A percentile compares a stretch with the other conserved stretches of the same genome.
These are phyloP conservation scores for Trichoderma erinaceum DNA, from an alignment of 495 filamentous ascomycete genomes.

Conservation along the genomic window DNA sequence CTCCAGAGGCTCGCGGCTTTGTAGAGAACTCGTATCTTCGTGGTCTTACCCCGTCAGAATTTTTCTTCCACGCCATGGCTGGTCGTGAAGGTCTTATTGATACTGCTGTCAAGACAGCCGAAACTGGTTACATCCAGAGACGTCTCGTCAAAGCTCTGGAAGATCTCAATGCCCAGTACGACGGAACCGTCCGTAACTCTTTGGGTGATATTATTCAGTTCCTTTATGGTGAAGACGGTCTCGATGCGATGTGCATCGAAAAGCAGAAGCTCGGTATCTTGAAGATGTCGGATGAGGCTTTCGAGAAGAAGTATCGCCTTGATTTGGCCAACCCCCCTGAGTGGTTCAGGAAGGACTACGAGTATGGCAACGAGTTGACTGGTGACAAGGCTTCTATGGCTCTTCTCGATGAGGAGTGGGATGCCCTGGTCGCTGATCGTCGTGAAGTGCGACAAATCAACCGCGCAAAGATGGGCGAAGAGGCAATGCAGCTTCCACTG, in stretches of 20 bases:
- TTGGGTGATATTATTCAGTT: constrained; percentile 96
- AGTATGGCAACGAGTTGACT: constrained; percentile 78
- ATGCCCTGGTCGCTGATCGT: constrained; percentile 67
- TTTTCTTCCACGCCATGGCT: constrained; percentile 99
- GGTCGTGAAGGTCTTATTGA: constrained; percentile 99
- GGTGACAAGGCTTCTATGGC: constrained; percentile 81
- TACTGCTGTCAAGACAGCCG: constrained; percentile 98
- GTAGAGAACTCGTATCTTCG: constrained; percentile 98
- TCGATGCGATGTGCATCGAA: constrained; percentile 87
- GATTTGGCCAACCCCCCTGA: constrained; percentile 50
- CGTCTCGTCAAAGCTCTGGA: constrained; percentile 96
- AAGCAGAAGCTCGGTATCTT: constrained; percentile 85
- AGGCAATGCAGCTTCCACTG: constrained; percentile 82
- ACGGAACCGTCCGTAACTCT: constrained; percentile 95
- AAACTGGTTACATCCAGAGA: constrained; percentile 98
- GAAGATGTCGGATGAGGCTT: constrained; percentile 61
- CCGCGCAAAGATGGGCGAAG: constrained; percentile 55
- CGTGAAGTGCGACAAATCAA: constrained; percentile 62
- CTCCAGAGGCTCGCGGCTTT: constrained; percentile 92
- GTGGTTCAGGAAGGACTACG: constrained; percentile 28
- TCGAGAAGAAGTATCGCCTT: constrained; percentile 76
- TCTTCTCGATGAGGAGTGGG: constrained; percentile 83
- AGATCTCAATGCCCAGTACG: constrained; percentile 96
- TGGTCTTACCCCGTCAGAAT: constrained; percentile 90
- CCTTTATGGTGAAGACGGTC: constrained; percentile 93